Base-by-base conservation (phyloP, 495 filamentous ascomycete genomes). In the Aspergillus funiculosus region DNA sequence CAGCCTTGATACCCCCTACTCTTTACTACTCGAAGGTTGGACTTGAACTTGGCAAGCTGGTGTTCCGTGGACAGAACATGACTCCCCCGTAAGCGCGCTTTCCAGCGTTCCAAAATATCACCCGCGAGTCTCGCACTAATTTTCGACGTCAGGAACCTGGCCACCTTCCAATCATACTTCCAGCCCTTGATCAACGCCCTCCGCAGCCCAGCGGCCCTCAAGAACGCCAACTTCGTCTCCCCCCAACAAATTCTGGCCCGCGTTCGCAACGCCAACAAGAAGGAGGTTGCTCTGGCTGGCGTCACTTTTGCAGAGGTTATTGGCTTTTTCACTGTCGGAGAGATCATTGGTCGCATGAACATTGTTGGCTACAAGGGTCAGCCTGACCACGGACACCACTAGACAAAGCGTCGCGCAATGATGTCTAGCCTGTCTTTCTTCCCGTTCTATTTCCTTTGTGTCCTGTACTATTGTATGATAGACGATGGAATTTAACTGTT, bases 311-410 rank as follows among this genome's bases (percentile, higher is more conserved):
- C 90, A 27, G 92, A 99, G 73, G 77, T 87, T 38, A 66, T 99
- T 46, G 92, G 92, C 42, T 97, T 99, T 78, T 99, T 97, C 78
- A 90, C 89, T 13, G 79, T 99, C 17, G 92, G 92, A 46, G 89
- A 96, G 78, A 97, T 99, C 69, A 84, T 97, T 53, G 92, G 92
- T 46, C 76, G 90, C 46, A 74, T 89, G 68, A 95, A 97, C 82
- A 62, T 99, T 50, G 73, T 99, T 57, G 92, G 92, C 50, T 99
- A 97, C 75, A 75, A 80, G 63, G 87, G 87, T 57, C 77, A 85
- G 53, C 53, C 63, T 56, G 72, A 65, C 31, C 79, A 80, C 45
- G 62, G 57, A 47, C 51, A 58, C 56, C 83, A 86, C 72, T 83
- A 83, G 63, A 60, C 57, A 54, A 52, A 57, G 46, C 60, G 45